phyloP scores from a whole-genome alignment of 1,284 basidiomycete genomes.

The Lentinula novae-zelandiae region DNA sequence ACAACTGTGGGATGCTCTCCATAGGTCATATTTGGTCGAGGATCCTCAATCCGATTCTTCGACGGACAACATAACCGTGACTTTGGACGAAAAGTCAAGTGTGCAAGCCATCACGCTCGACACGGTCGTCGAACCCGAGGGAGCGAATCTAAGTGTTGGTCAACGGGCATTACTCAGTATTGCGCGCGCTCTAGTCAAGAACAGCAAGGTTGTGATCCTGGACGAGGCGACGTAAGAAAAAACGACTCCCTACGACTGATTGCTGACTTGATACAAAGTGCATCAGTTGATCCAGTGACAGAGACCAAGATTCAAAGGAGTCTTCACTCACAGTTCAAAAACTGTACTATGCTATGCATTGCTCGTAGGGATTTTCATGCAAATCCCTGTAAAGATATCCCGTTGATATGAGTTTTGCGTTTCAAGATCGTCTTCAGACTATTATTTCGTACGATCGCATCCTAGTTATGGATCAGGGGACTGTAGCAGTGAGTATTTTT shows the following conservation, averaged over 20 bases:
- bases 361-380: constrained; percentile 37
- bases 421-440: constrained; percentile 64
- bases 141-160: constrained; percentile 60
- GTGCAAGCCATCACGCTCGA: constrained; percentile 42
- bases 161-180: constrained; percentile 66
- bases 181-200: constrained; percentile 63
- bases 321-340: constrained; percentile 61
- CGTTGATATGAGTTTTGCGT: not conserved
- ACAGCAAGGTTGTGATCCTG: constrained; percentile 53
- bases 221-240: constrained; percentile 55
- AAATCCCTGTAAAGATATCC: constrained; percentile 20
- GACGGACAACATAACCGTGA: not conserved
- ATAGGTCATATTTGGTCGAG: constrained; percentile 52
- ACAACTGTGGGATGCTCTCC: constrained; percentile 58
- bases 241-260: constrained; percentile 8
- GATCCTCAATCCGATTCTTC: constrained; percentile 19
- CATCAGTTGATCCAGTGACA: constrained; percentile 67
- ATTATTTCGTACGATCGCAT: constrained; percentile 82
- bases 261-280: constrained; percentile 26
- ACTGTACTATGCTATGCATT: constrained; percentile 63
- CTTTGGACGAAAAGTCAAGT: constrained; percentile 20
- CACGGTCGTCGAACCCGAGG: constrained; percentile 58
- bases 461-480: constrained; percentile 67
- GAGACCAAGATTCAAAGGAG: constrained; percentile 71
- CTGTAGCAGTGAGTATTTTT: constrained; percentile 48